These are phyloP conservation scores for Singerocomus inundabilis DNA, from an alignment of 1,284 basidiomycete species.

Conservation along the genomic window DNA sequence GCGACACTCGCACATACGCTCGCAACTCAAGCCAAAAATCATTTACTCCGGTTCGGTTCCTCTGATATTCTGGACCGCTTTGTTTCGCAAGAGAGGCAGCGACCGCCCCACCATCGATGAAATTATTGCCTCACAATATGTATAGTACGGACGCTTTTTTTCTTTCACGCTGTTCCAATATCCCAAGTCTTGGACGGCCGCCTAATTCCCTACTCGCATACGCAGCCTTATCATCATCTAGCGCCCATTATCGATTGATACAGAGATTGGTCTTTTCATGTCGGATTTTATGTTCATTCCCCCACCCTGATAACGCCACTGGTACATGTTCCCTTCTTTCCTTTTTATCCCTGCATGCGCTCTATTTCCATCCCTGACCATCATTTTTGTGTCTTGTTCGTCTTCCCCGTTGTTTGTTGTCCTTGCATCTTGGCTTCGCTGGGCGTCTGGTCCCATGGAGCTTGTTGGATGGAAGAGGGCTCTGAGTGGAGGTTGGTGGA, in stretches of 20 bases:
- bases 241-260: slow-evolving; percentile 36
- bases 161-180: slow-evolving; percentile 45
- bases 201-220: slow-evolving; percentile 27
- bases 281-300: slow-evolving; percentile 31
- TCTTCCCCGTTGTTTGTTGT: slow-evolving; percentile 45
- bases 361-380: slow-evolving; percentile 25
- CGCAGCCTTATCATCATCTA: slow-evolving; percentile 22
- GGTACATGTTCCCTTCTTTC: slow-evolving; percentile 22
- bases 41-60: slow-evolving; percentile 9
- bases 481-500: slow-evolving; percentile 34
- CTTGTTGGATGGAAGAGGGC: slow-evolving; percentile 71
- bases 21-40: slow-evolving; percentile 15
- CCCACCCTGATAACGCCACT: slow-evolving; percentile 19
- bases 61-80: slow-evolving; percentile 19
- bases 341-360: slow-evolving; percentile 23
- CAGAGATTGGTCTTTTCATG: slow-evolving; percentile 26
- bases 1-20: slow-evolving; percentile 26
- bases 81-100: slow-evolving; percentile 24
- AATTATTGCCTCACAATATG: slow-evolving; percentile 39
- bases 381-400: slow-evolving; percentile 28
- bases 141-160: slow-evolving; percentile 66
- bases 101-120: slow-evolving; percentile 26
- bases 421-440: slow-evolving; percentile 63
- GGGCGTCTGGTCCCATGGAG: slow-evolving; percentile 40
- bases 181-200: slow-evolving; percentile 31